Evolutionary conservation across 257 asterid genomes (phyloP), one percentile per base, ranked within the genome.

Genomic region (Solanum bukasovii): DNA sequence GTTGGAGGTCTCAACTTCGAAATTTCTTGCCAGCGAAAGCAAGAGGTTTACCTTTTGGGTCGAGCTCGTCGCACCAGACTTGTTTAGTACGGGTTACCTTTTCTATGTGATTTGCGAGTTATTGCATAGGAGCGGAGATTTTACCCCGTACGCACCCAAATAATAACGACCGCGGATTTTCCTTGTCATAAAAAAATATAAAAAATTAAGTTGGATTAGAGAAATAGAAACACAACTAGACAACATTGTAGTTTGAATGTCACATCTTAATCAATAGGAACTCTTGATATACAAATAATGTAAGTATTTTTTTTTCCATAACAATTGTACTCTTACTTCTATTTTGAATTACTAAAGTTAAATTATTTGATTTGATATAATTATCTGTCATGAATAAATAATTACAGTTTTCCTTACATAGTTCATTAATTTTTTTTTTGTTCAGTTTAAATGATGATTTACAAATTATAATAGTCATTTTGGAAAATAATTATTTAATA

Each of bases 121-220:
- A 42, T 42, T 42, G 0, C 49, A 42, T 42, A 11, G 5, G 5
- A 42, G 49, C 13, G 2, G 2, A 0, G 5, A 0, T 42, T 42
- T 42, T 42, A 42, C 5, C 13, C 5, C 0, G 0, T 42, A 0
- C 13, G 1, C 5, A 10, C 5, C 49, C 0, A 42, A 42, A 42
- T 0, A 42, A 42, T 42, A 42, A 0, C 49, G 5, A 0, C 4
- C 1, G 37, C 6, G 1, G 6, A 34, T 42, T 42, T 42, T 0
- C 49, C 13, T 42, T 42, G 14, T 42, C 5, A 42, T 42, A 10
- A 42, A 42, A 10, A 42, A 42, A 42, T 2, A 40, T 9, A 3
- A 10, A 42, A 42, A 56, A 23, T 9, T 1, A 61, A 63, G 29
- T 63, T 61, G 70, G 31, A 63, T 63, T 63, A 63, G 31, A 23